phyloP scores from a whole-genome alignment of 306 rosid species.

The Vigna angularis region DNA sequence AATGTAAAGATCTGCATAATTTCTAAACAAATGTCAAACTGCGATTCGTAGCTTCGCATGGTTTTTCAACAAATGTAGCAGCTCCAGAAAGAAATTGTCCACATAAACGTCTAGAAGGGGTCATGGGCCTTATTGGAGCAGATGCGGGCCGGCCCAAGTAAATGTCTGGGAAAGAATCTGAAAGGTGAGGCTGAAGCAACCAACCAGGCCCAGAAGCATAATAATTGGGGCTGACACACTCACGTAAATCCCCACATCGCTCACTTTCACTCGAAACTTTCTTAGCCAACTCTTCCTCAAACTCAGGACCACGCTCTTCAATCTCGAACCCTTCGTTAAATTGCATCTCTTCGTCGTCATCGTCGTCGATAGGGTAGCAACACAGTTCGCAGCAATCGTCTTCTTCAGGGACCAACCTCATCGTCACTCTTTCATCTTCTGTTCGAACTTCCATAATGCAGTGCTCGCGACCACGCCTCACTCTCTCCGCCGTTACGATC shows the following conservation, averaged over 20 bases:
- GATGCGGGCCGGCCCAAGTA: constrained; percentile 50
- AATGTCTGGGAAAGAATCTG: constrained; percentile 2
- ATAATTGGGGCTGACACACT: constrained; percentile 18
- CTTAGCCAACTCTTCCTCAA: constrained; percentile 11
- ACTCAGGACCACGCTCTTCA: background rate
- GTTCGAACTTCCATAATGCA: constrained; percentile 44
- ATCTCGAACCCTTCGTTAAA: constrained; percentile 20
- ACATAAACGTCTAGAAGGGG: background rate
- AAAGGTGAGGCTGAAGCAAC: background rate
- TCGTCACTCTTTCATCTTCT: constrained; percentile 57
- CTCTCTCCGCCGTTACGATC: constrained; percentile 45
- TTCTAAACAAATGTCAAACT: background rate
- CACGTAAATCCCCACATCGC: constrained; percentile 4
- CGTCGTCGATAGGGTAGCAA: background rate
- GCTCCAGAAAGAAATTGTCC: background rate
- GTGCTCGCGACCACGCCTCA: constrained; percentile 34
- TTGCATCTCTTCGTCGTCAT: background rate
- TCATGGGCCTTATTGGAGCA: constrained; percentile 49
- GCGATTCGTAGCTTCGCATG: background rate
- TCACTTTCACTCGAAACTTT: background rate
- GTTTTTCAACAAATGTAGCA: background rate
- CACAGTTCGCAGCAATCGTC: constrained; percentile 27
- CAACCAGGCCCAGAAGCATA: background rate
- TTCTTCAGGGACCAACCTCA: constrained; percentile 45
- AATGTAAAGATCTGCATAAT: background rate